Evolutionary conservation across 176 grass and related monocot genomes (phyloP).

Genomic region (Neostapfia colusana): DNA sequence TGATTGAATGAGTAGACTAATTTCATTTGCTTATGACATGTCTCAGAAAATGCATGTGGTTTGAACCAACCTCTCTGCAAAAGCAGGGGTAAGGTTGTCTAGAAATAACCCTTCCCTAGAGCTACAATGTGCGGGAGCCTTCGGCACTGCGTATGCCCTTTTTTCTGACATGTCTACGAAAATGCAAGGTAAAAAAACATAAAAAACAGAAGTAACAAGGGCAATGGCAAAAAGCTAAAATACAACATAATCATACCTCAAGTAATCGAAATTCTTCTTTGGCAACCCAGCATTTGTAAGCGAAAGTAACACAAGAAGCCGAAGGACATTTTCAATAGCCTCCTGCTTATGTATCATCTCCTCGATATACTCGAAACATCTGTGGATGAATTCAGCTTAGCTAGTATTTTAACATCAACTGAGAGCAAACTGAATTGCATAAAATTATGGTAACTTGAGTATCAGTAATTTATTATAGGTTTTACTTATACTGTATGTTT

Average conservation of each 20-base stretch:
- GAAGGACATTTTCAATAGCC: constrained; percentile 76
- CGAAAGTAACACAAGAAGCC: constrained; percentile 85
- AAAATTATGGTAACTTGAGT: neutral
- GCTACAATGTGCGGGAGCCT: too few species aligned
- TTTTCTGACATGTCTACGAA: neutral
- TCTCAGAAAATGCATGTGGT: too few species aligned
- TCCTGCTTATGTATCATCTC: constrained; percentile 99
- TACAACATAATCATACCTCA: constrained; percentile 55
- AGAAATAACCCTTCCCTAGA: too few species aligned
- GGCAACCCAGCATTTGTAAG: constrained; percentile 91
- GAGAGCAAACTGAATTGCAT: neutral
- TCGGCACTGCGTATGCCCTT: too few species aligned
- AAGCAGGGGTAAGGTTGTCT: too few species aligned
- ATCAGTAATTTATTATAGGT: neutral
- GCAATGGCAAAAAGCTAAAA: constrained; percentile 19
- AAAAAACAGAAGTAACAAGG: constrained; percentile 11
- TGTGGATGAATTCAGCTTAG: constrained; percentile 39
- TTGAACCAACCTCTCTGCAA: too few species aligned
- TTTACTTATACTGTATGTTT: neutral
- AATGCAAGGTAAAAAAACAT: constrained; percentile 6
- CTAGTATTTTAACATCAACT: constrained; percentile 20
- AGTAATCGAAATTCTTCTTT: constrained; percentile 85
- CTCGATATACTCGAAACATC: constrained; percentile 97
- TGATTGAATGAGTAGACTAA: neutral
- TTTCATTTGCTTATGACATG: neutral